Base-by-base conservation (phyloP, 495 filamentous ascomycete genomes). In the Penicillium cinerascens region DNA sequence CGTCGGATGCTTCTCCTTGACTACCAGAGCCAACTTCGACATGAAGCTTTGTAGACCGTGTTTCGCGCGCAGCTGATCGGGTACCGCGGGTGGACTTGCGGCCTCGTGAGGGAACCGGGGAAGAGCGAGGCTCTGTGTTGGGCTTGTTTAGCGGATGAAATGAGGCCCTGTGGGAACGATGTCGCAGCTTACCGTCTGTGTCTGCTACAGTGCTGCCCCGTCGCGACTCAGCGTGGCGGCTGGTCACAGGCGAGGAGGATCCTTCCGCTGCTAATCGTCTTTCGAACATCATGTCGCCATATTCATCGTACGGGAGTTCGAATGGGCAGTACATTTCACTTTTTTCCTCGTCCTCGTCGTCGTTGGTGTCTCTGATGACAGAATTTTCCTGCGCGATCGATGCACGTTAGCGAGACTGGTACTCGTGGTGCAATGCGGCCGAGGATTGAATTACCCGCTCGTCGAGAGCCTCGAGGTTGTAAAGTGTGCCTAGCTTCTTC, bases 381-480 rank as follows among this genome's bases (percentile, higher is more conserved):
- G 74, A 69, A 39, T 81, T 69, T 63, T 79, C 79, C 79, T 82
- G 27, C 44, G 40, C 8, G n/a, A 18, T 10, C 2, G 10, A 20
- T n/a, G 13, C 6, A 9, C n/a, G 38, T 59, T 27, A 61, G 56
- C 42, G 23, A 47, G 15, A n/a, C 17, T n/a, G 16, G 22, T 20
- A 21, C n/a, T 4, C 5, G 20, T 25, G 15, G 25, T 8, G 15
- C 6, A 16, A 15, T 26, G 17, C 0, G 18, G 15, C 47, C 0
- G 1, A 41, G 35, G 22, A 27, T 44, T 8, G 51, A 69, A 64
- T 33, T 75, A 83, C 93, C 61, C 90, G 83, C 66, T 95, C 89
- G 71, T 98, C 89, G 44, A 97, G 82, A 7, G 85, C 84, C 51
- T 90, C 85, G 38, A 98, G 81, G 65, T 97, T 88, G 75, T 95